Conservation (phyloP, 805 yeast genomes). For the Metschnikowia cerradonensis region DNA sequence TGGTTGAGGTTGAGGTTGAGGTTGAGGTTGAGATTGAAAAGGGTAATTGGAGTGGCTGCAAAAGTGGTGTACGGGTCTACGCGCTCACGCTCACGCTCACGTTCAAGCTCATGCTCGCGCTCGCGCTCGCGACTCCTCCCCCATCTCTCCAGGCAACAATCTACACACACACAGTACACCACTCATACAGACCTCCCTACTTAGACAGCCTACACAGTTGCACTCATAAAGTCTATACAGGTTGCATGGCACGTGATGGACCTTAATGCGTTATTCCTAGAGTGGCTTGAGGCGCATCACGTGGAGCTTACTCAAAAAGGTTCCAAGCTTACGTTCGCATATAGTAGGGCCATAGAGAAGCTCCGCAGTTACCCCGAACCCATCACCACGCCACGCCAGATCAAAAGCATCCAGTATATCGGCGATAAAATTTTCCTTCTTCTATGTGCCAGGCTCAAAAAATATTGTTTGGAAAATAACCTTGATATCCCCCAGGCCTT, state of each 20-base stretch:
- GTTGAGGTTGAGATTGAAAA: not conserved
- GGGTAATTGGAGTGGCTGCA: not conserved
- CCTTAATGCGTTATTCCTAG: constrained; percentile 47
- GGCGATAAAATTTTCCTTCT: constrained; percentile 65
- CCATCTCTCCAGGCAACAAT: too few relatives aligned
- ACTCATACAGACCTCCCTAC: too few relatives aligned
- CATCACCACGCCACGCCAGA: constrained; percentile 53
- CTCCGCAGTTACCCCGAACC: constrained; percentile 42
- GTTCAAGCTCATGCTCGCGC: not conserved
- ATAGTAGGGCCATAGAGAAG: constrained; percentile 53
- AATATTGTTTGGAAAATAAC: constrained; percentile 56
- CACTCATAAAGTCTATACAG: too few relatives aligned
- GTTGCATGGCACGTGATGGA: constrained; percentile 21
- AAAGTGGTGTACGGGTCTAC: not conserved
- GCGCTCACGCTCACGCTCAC: not conserved
- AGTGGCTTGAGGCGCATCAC: constrained; percentile 57
- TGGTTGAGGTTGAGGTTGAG: too few relatives aligned
- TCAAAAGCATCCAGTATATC: constrained; percentile 57
- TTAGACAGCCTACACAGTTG: too few relatives aligned
- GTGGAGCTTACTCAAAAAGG: constrained; percentile 44
- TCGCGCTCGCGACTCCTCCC: not conserved
- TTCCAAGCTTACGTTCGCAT: constrained; percentile 50
- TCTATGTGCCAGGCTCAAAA: constrained; percentile 44
- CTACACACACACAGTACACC: too few relatives aligned
- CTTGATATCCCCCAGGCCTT: constrained; percentile 41